Evolutionary conservation across 2,329 filamentous ascomycete species (phyloP).

Genomic region (Penicillium sp.): DNA sequence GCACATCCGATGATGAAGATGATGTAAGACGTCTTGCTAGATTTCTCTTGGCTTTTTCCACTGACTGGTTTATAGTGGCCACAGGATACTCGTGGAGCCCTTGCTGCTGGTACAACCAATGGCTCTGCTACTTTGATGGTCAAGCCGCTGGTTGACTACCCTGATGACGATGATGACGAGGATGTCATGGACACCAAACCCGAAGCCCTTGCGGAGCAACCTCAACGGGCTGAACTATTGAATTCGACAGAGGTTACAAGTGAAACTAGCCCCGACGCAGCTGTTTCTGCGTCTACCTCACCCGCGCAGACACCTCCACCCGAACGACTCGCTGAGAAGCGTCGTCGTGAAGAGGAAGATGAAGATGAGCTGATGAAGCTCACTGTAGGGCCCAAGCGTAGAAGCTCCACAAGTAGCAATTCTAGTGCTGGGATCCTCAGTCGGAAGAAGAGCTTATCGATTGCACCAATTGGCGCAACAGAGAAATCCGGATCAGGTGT

Average conservation of each 20-base stretch:
- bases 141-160: constrained; percentile 85
- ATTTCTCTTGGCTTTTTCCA: neutral
- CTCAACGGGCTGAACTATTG: constrained; percentile 24
- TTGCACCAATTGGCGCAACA: constrained; percentile 23
- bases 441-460: constrained; percentile 35
- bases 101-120: constrained; percentile 48
- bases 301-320: constrained; percentile 42
- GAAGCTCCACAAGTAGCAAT: constrained; percentile 44
- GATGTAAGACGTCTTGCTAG: constrained; percentile 44
- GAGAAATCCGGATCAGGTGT: constrained; percentile 26
- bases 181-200: constrained; percentile 60
- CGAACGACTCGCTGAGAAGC: constrained; percentile 82
- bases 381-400: constrained; percentile 52
- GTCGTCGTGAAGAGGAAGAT: constrained; percentile 81
- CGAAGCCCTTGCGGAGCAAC: constrained; percentile 28
- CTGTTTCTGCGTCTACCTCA: constrained; percentile 24
- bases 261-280: constrained; percentile 27
- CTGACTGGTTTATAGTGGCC: constrained; percentile 26
- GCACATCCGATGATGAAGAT: constrained; percentile 82
- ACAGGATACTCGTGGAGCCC: constrained; percentile 39
- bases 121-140: constrained; percentile 59
- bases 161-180: constrained; percentile 90
- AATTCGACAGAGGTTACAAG: constrained; percentile 15
- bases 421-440: constrained; percentile 34
- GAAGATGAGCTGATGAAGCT: constrained; percentile 89